Evolutionary conservation across 164 flowering plant genomes (phyloP), one percentile per base, ranked within the genome.

Genomic region (Hamamelis virginiana): DNA sequence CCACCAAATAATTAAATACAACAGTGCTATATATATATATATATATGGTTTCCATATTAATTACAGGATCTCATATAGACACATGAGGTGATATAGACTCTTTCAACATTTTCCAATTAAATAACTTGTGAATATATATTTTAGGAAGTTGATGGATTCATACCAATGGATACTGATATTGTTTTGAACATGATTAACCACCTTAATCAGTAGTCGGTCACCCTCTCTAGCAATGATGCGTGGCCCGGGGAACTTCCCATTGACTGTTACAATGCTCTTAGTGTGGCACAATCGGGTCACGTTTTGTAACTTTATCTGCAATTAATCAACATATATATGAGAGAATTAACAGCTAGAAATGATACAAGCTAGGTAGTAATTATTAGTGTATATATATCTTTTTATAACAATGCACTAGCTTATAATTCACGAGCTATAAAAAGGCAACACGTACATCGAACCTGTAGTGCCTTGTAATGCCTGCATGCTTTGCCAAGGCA

Each of bases 221-320:
- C 84, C 82, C 33, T 81, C 82, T 51, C 82, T 71, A 11, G 76
- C 84, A 0, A 74, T 56, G 28, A 79, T 73, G 1, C 66, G 70
- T 53, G 84, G 84, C 48, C 84, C 84, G 0, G 84, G 84, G 53
- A 76, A 78, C 65, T 69, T 67, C 11, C 83, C 85, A 22, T 82
- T 82, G 21, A 77, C 83, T 0, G 81, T 76, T 1, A 82, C 81
- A 10, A 80, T 72, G 72, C 69, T 71, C 74, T 74, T 76, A 3
- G 84, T 80, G 48, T 78, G 75, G 77, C 87, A 84, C 46, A 82
- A 59, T 21, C 85, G 68, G 0, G 80, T 82, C 62, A 77, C 79
- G 46, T 76, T 81, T 50, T 81, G 69, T 47, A 73, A 13, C 56
- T 66, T 41, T 18, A 81, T 74, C 81, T 81, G 50, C 46, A 60